A percentile compares a stretch with the other conserved stretches of the same genome.
These are phyloP conservation scores for Aspergillus pseudonomiae DNA, from an alignment of 2,329 filamentous ascomycete species.

Conservation along the genomic window DNA sequence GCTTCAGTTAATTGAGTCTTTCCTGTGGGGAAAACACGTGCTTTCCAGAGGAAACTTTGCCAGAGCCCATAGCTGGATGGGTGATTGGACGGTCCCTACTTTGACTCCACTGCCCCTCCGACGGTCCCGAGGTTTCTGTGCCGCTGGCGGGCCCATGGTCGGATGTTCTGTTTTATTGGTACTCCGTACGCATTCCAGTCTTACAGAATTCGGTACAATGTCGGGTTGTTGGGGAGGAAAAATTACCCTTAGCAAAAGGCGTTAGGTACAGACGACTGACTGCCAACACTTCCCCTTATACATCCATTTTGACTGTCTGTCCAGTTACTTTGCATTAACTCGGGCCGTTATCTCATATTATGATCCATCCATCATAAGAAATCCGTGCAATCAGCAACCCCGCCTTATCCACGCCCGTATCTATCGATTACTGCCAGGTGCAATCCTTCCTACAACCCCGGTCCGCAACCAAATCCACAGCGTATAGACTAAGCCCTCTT, in stretches of 20 bases:
- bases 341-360: conserved; percentile 1
- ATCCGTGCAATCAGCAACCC: not conserved
- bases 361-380: not conserved
- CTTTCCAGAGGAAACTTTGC: not conserved
- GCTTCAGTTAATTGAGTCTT: not conserved
- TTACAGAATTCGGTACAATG: conserved; percentile 1
- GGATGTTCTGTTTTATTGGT: not conserved
- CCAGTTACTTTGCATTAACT: not conserved
- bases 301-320: not conserved
- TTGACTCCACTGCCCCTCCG: not conserved
- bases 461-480: not conserved
- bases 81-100: not conserved
- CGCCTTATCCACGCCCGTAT: not conserved
- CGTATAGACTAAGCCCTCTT: not conserved
- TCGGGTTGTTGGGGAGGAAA: not conserved
- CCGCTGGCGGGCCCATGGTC: not conserved
- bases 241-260: not conserved
- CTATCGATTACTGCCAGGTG: not conserved
- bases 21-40: conserved; percentile 4
- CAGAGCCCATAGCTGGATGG: not conserved
- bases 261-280: not conserved
- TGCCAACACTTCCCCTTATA: not conserved
- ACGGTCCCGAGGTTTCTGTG: not conserved
- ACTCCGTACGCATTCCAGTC: not conserved
- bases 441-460: not conserved